These are phyloP conservation scores for Hygrocybe coccinea DNA, from an alignment of 768 basidiomycete species.

Conservation along the genomic window DNA sequence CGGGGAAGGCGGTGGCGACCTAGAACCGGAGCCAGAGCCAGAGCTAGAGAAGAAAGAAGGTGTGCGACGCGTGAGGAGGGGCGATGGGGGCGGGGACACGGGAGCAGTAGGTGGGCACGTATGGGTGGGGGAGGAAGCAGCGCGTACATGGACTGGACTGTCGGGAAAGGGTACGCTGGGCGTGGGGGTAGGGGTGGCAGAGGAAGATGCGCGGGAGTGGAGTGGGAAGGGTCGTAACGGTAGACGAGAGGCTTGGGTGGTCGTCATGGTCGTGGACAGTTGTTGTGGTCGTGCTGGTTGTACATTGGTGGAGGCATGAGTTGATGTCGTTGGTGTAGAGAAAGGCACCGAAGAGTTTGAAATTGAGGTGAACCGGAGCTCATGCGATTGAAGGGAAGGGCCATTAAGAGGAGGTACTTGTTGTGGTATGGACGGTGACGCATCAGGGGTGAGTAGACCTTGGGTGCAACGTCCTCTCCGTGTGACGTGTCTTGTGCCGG, in stretches of 20 bases:
- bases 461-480: constrained; percentile 10
- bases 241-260: background rate
- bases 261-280: background rate
- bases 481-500: constrained; percentile 3
- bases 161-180: background rate
- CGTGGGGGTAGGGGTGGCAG: background rate
- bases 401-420: background rate
- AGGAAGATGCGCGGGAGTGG: background rate
- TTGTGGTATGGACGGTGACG: background rate
- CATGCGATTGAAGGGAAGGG: background rate
- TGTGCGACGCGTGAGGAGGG: constrained; percentile 1
- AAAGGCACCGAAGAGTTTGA: background rate
- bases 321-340: background rate
- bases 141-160: background rate
- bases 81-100: constrained; percentile 4
- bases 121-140: background rate
- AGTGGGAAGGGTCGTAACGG: background rate
- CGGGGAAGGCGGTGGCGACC: constrained; percentile 2
- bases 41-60: background rate
- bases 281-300: background rate
- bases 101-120: background rate
- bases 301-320: background rate
- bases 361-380: background rate
- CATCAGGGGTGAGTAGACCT: constrained; percentile 13
- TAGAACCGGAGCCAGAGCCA: background rate